Conservation (phyloP, 371 early-diverging fungal genomes). For the Circinella umbellata region DNA sequence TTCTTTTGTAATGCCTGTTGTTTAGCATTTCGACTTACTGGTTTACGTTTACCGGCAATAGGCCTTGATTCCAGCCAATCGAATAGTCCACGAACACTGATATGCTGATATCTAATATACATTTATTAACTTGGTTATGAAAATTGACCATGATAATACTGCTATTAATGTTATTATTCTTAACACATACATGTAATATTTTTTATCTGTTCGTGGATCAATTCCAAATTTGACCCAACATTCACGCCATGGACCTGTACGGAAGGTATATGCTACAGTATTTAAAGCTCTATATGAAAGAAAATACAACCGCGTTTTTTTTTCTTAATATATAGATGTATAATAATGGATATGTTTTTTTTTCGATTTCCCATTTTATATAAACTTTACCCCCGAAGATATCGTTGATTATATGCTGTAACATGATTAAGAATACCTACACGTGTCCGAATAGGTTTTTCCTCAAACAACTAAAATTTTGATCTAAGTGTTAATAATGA, state of each 20-base stretch:
- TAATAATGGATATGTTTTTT: background rate
- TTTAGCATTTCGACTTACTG: too few species aligned
- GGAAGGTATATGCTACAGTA: slow-evolving; percentile 41
- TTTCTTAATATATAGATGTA: background rate
- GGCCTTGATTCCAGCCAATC: background rate
- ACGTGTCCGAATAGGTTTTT: slow-evolving; percentile 64
- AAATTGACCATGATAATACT: too few species aligned
- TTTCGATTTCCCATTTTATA: too few species aligned
- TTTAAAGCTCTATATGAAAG: slow-evolving; percentile 33
- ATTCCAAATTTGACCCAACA: slow-evolving; percentile 67
- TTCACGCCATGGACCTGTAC: slow-evolving; percentile 66
- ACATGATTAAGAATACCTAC: slow-evolving; percentile 36
- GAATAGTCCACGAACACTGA: slow-evolving; percentile 9
- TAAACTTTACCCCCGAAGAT: slow-evolving; percentile 26
- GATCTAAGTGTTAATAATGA: background rate
- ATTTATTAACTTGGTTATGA: background rate
- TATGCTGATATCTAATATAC: slow-evolving; percentile 16
- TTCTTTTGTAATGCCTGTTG: too few species aligned
- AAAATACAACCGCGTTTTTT: too few species aligned
- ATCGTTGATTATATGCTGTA: slow-evolving; percentile 29
- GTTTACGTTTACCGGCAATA: background rate
- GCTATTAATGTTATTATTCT: too few species aligned
- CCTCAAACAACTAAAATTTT: slow-evolving; percentile 42
- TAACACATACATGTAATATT: slow-evolving; percentile 44
- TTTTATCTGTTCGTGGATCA: slow-evolving; percentile 58